Base-by-base conservation (phyloP, 192 early-diverging fungal species). In the Rhizophagus clarus region DNA sequence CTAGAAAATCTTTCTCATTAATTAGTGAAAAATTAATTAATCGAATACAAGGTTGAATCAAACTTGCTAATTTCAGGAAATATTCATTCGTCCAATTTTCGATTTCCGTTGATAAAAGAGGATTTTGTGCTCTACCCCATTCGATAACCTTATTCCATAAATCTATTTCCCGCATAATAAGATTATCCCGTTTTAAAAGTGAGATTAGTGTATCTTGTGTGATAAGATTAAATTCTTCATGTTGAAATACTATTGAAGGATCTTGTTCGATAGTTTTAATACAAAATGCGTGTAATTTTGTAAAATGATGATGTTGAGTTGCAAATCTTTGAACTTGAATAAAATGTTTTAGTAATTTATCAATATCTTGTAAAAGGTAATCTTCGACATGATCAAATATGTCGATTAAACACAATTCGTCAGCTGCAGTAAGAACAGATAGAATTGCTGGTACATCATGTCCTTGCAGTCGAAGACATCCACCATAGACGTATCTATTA, bases 71-170 rank as follows among this genome's bases (percentile, higher is more conserved):
- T 56, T 6, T 56, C 51, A 56, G 22, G 20, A 22, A 56, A 56
- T 56, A 22, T 56, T 56, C 51, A 3, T 56, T 56, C 15, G 51
- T 56, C 51, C 51, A 56, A 56, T 17, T 56, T 56, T 56, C 51
- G 20, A 22, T 56, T 56, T 20, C 51, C 20, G 20, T 56, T 7
- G 17, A 20, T 56, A 17, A 56, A 17, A 56, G 51, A 22, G 51
- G 22, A 56, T 56, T 29, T 69, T 69, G 67, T 29, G 67, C 28
- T 69, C 15, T 69, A 11, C 67, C 67, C 67, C 67, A 69, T 29
- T 29, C 67, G 4, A 69, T 14, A 7, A 69, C 29, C 34, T 37
- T 29, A 34, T 34, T 26, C 67, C 67, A 69, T 28, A 69, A 37
- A 37, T 37, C 29, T 15, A 34, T 37, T 69, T 69, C 67, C 32